Base-by-base conservation (phyloP, 306 rosid genomes). In the Begonia fuchsioides region DNA sequence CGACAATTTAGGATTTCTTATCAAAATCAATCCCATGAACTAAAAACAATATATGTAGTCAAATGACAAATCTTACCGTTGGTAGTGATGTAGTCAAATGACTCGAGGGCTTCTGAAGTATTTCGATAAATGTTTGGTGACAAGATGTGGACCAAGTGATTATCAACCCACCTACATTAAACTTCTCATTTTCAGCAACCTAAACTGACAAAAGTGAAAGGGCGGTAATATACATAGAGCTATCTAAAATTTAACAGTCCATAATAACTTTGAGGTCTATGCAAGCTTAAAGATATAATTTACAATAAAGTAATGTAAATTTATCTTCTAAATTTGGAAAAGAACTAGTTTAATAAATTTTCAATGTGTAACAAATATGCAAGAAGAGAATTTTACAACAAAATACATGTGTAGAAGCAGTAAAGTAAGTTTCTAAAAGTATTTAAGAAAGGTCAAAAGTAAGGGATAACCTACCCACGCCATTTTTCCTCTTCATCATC, bases 111-210 rank as follows among this genome's bases (percentile, higher is more conserved):
- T 69, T 87, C 94, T 15, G 87, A 70, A 49, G 94, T 67, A 67
- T 80, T 87, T 66, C 96, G 83, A 62, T 82, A 87, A 54, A 87
- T 82, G 63, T 87, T 87, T 17, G 96, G 96, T 43, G 96, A 87
- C 54, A 87, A 73, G 57, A 87, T 71, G 63, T 87, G 96, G 50
- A 87, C 96, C 78, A 87, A n/a, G 72, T 82, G 94, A 71, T 64
- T 80, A 70, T 87, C 96, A 52, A 87, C 96, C 96, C 96, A 87
- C 77, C 96, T 87, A 62, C 19, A 68, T 39, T 59, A 44, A 56
- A 63, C 60, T 45, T 47, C 35, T 6, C 61, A 56, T 14, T 65
- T 71, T 47, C 53, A 65, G 67, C 45, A 51, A 55, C 49, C 32
- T 10, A 44, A 45, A 55, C 35, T 26, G 8, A 26, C 35, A 4